phyloP scores from a whole-genome alignment of 306 rosid species.

The Castanospermum australe region DNA sequence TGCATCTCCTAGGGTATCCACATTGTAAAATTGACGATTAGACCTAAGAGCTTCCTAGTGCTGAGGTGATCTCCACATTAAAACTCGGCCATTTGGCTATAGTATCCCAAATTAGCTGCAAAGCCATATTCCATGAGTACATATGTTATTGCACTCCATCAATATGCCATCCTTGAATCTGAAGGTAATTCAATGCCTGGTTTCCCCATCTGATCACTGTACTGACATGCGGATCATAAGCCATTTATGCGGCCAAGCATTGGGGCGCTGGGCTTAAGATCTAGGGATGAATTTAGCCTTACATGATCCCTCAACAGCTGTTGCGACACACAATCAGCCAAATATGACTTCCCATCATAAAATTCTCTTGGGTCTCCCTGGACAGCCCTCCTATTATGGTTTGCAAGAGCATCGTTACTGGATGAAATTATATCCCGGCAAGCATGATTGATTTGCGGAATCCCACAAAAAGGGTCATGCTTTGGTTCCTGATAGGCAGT shows the following conservation, averaged over 20 bases:
- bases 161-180: background rate
- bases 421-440: slow-evolving; percentile 37
- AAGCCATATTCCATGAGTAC: background rate
- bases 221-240: slow-evolving; percentile 6
- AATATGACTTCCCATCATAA: slow-evolving; percentile 41
- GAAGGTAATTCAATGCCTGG: background rate
- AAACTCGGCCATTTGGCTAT: background rate
- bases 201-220: slow-evolving; percentile 10
- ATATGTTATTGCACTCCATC: background rate
- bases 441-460: slow-evolving; percentile 44
- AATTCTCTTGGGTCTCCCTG: slow-evolving; percentile 36
- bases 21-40: background rate
- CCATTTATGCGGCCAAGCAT: slow-evolving; percentile 30
- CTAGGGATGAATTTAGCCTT: slow-evolving; percentile 41
- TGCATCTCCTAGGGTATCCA: slow-evolving; percentile 7
- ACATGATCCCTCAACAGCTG: slow-evolving; percentile 55
- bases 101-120: background rate
- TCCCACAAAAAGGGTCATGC: slow-evolving; percentile 44
- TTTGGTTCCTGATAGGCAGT: slow-evolving; percentile 41
- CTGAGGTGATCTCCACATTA: background rate
- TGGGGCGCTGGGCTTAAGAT: slow-evolving; percentile 28
- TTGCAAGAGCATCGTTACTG: slow-evolving; percentile 39
- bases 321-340: slow-evolving; percentile 59
- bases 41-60: background rate
- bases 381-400: slow-evolving; percentile 41